phyloP scores from a whole-genome alignment of 306 rosid species.

The Ceratonia siliqua region DNA sequence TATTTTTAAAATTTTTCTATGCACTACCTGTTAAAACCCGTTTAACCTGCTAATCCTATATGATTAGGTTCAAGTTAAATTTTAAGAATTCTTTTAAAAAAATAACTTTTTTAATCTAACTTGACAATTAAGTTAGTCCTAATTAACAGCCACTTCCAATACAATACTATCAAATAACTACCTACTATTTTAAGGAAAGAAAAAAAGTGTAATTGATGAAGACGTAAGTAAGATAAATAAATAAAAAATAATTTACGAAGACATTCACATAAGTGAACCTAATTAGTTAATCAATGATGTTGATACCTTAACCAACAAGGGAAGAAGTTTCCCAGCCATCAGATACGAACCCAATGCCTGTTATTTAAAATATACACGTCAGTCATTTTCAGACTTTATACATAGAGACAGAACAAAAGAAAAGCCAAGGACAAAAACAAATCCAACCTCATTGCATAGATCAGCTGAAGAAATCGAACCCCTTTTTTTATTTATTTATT shows the following conservation, averaged over 20 bases:
- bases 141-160: too few relatives aligned
- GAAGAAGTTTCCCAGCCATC: not conserved
- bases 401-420: not conserved
- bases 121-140: too few relatives aligned
- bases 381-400: not conserved
- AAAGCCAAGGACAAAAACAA: not conserved
- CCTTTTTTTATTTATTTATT: not conserved
- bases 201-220: too few relatives aligned
- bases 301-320: conserved; percentile 21
- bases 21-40: too few relatives aligned
- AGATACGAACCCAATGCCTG: not conserved
- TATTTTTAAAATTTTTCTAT: too few relatives aligned
- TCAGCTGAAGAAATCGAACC: not conserved
- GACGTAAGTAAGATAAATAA: too few relatives aligned
- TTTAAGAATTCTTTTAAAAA: too few relatives aligned
- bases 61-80: too few relatives aligned
- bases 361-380: not conserved
- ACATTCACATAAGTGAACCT: not conserved
- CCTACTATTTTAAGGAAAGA: too few relatives aligned
- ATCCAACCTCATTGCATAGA: not conserved
- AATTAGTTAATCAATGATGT: conserved; percentile 10
- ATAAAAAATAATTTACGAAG: not conserved
- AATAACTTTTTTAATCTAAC: too few relatives aligned
- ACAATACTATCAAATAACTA: too few relatives aligned
- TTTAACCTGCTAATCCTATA: too few relatives aligned